These are phyloP conservation scores for Debaryomyces nepalensis DNA, from an alignment of 1,139 yeast genomes.

Conservation along the genomic window DNA sequence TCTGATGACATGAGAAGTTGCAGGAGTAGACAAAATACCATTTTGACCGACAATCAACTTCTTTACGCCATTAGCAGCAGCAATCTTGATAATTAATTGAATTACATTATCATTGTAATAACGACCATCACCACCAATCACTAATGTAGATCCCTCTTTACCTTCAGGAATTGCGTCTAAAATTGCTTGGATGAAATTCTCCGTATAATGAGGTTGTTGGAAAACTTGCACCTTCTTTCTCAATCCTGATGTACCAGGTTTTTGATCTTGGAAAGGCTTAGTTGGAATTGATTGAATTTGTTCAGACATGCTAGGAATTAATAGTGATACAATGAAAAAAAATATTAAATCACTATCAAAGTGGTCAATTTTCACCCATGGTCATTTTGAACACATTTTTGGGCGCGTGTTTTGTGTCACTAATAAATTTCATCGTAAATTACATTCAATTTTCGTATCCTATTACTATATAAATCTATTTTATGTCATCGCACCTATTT, in stretches of 20 bases:
- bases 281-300: conserved; percentile 50
- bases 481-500: conserved; percentile 21
- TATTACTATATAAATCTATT: conserved; percentile 5
- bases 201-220: conserved; percentile 81
- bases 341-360: background rate
- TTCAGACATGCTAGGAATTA: conserved; percentile 13
- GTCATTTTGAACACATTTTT: background rate
- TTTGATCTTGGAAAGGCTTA: conserved; percentile 86
- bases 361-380: background rate
- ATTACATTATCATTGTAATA: conserved; percentile 84
- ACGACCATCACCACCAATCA: conserved; percentile 97
- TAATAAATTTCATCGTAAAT: conserved; percentile 3
- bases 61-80: conserved; percentile 89
- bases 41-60: conserved; percentile 85
- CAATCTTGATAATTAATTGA: conserved; percentile 78
- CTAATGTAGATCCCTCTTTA: conserved; percentile 69
- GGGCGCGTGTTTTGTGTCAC: conserved; percentile 3
- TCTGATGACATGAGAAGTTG: conserved; percentile 91
- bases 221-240: conserved; percentile 90
- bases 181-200: conserved; percentile 89
- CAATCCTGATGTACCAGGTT: conserved; percentile 97
- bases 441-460: conserved; percentile 6
- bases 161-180: conserved; percentile 92
- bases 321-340: background rate
- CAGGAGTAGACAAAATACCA: conserved; percentile 93